Base-by-base conservation (phyloP, 129 eudicot genomes). In the Flaveria bidentis region DNA sequence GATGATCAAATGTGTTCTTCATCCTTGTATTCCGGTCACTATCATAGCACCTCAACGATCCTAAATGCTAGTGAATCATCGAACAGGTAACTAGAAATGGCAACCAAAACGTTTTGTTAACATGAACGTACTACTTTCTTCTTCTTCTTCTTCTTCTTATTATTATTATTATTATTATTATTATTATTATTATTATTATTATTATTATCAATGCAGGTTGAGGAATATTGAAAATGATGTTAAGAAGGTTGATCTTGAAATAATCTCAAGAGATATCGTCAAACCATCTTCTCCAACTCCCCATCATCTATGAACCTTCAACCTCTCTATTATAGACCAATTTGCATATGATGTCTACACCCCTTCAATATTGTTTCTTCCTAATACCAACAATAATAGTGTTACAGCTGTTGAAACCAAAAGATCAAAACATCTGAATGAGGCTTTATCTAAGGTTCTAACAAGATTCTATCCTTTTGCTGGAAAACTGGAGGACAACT, bases 221-320 rank as follows among this genome's bases (percentile, higher is more conserved):
- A 4, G 1, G 39, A 33, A 33, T 33, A 33, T 33, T 33, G 39
- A 33, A 33, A 33, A 0, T 0, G 39, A 33, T 4, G 39, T 33
- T 33, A 33, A 33, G 1, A 33, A 33, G 39, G 39, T 56, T 17
- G 66, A 79, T 61, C 72, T 74, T 68, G 84, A 74, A 23, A 60
- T 67, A 42, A 68, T 67, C 0, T 74, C 80, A 42, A 44, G 16
- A 65, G 76, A 61, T n/a, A n/a, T 6, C 53, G 23, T 81, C 30
- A 74, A 74, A 28, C 84, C 80, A 67, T 14, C 76, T 46, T 67
- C 41, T 74, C 80, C 80, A 5, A 74, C 84, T 46, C 84, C 84
- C 12, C 11, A 33, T 22, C 80, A 74, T 65, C 49, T 81, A 11
- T 47, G 49, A 69, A 81, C 80, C 63, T 74, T 17, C n/a, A 67